Conservation (phyloP, 306 rosid species). For the Quercus agrifolia region DNA sequence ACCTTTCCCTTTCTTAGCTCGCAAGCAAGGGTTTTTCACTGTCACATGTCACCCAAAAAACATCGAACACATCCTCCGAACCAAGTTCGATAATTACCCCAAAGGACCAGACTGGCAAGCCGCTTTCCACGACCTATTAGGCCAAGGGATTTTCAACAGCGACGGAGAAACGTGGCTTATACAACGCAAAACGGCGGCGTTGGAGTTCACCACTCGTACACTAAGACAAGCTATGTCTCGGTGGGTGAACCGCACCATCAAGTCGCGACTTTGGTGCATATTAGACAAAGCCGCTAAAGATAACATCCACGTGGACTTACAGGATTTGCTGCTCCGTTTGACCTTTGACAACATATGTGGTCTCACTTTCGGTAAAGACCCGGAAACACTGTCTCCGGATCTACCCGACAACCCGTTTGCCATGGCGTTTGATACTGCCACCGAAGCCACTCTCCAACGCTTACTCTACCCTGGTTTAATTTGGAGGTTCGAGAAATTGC, state of each 20-base stretch:
- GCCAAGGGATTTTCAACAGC: constrained; percentile 90
- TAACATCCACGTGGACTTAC: constrained; percentile 58
- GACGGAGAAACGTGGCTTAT: constrained; percentile 92
- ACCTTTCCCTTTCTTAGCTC: constrained; percentile 67
- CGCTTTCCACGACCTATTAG: constrained; percentile 85
- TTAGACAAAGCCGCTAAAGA: constrained; percentile 62
- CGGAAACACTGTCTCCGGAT: constrained; percentile 71
- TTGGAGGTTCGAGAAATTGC: constrained; percentile 62
- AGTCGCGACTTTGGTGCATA: constrained; percentile 73
- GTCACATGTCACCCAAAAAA: constrained; percentile 78
- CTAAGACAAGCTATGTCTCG: constrained; percentile 89
- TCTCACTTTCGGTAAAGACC: constrained; percentile 88
- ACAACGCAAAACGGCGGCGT: constrained; percentile 94
- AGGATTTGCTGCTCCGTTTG: constrained; percentile 73
- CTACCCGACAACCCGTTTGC: constrained; percentile 59
- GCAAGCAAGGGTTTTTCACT: constrained; percentile 59
- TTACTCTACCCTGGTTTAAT: constrained; percentile 66
- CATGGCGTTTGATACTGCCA: constrained; percentile 70
- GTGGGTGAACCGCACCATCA: constrained; percentile 88
- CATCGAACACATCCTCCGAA: constrained; percentile 75
- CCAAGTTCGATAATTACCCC: constrained; percentile 81
- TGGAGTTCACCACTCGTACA: constrained; percentile 88
- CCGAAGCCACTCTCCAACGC: constrained; percentile 75
- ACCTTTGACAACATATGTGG: constrained; percentile 95
- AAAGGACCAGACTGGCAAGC: constrained; percentile 87